These are phyloP conservation scores for Polyrhizophydium stewartii DNA, from an alignment of 371 early-diverging fungal genomes.

Conservation along the genomic window DNA sequence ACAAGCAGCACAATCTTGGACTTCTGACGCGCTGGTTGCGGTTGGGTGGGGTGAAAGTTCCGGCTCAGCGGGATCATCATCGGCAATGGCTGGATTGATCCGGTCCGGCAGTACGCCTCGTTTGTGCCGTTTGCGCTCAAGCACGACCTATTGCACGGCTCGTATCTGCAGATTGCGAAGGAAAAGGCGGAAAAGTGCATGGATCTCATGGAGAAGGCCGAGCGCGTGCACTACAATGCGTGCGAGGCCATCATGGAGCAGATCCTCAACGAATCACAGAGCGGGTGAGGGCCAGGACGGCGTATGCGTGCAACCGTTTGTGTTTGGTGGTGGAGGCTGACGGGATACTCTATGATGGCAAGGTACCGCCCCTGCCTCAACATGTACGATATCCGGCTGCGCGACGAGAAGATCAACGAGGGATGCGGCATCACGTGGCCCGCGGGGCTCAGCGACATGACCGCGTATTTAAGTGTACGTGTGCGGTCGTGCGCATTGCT, in stretches of 20 bases:
- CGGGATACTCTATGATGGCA: conserved; percentile 16
- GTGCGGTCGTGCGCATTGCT: too few relatives aligned
- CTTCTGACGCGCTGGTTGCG: neutral
- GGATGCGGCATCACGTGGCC: conserved; percentile 78
- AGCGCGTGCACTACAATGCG: neutral
- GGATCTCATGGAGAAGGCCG: neutral
- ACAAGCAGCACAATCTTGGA: neutral
- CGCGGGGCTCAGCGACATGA: conserved; percentile 55
- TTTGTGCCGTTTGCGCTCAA: conserved; percentile 26
- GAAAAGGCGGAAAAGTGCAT: neutral
- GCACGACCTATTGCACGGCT: conserved; percentile 29
- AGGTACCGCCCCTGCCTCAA: conserved; percentile 70
- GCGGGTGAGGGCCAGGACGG: neutral
- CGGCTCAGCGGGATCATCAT: conserved; percentile 67
- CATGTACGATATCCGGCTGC: conserved; percentile 74
- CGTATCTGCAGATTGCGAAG: conserved; percentile 12
- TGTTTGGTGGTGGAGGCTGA: neutral
- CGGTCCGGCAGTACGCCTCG: conserved; percentile 44
- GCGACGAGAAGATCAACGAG: conserved; percentile 47
- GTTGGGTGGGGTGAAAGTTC: conserved; percentile 13
- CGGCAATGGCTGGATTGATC: conserved; percentile 90
- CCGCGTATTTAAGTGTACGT: conserved; percentile 53
- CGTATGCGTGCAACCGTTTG: too few relatives aligned
- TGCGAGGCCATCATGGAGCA: conserved; percentile 9
- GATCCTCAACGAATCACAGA: conserved; percentile 8